phyloP scores from a whole-genome alignment of 345 rosid genomes.

The Schrenkiella parvula region DNA sequence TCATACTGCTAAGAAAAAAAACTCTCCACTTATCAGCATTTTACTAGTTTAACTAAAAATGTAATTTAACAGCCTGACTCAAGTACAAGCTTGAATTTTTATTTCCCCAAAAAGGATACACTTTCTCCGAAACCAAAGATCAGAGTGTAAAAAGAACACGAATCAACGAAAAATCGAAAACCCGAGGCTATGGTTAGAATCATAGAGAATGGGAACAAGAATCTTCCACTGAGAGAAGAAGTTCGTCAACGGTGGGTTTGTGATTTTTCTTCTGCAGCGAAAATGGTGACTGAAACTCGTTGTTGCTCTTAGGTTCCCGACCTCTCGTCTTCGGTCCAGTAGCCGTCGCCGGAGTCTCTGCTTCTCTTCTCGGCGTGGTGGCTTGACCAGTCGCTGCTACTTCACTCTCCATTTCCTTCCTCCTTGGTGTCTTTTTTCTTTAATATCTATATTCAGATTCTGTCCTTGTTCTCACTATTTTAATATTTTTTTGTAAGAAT shows the following conservation, averaged over 20 bases:
- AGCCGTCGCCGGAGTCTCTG: conserved; percentile 22
- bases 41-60: not conserved
- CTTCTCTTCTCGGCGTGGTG: not conserved
- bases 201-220: conserved; percentile 87
- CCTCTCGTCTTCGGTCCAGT: conserved; percentile 54
- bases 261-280: conserved; percentile 24
- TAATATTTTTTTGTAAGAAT: not conserved
- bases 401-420: conserved; percentile 18
- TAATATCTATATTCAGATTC: not conserved
- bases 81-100: conserved; percentile 5
- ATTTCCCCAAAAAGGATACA: not conserved
- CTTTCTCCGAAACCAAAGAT: not conserved
- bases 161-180: conserved; percentile 3
- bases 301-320: conserved; percentile 58
- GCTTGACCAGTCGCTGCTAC: conserved; percentile 9
- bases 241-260: conserved; percentile 60
- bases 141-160: not conserved
- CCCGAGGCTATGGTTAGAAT: conserved; percentile 80
- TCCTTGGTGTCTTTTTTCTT: not conserved
- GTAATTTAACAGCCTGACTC: not conserved
- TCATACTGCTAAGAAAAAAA: not conserved
- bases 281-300: conserved; percentile 37
- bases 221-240: conserved; percentile 80
- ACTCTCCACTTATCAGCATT: not conserved
- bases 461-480: not conserved